A percentile compares a stretch with the other conserved stretches of the same genome.
phyloP scores from a whole-genome alignment of 768 basidiomycete species.

The Termitomyces titanicus region DNA sequence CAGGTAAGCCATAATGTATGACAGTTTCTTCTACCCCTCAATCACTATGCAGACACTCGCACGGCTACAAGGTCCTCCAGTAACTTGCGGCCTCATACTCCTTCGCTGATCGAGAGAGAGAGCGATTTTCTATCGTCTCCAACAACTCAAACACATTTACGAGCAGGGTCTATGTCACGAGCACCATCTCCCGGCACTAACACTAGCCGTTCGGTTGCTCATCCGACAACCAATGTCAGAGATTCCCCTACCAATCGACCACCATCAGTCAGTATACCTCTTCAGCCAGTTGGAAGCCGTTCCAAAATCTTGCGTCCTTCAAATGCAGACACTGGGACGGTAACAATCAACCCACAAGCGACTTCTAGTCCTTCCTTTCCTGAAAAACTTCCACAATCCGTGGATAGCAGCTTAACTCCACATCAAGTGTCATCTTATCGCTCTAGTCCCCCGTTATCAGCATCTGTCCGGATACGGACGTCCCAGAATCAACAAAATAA shows the following conservation, averaged over 20 bases:
- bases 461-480: conserved; percentile 26
- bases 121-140: conserved; percentile 18
- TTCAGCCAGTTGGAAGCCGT: conserved; percentile 24
- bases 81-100: conserved; percentile 19
- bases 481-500: not conserved
- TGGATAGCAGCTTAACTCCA: conserved; percentile 8
- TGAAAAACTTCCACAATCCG: not conserved
- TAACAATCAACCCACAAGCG: conserved; percentile 21
- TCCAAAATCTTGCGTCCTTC: conserved; percentile 39
- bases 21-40: not conserved
- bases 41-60: not conserved
- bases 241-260: conserved; percentile 20
- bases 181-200: conserved; percentile 38
- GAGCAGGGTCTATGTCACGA: conserved; percentile 27
- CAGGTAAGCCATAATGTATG: conserved; percentile 24
- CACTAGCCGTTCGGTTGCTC: conserved; percentile 19
- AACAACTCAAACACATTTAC: conserved; percentile 20
- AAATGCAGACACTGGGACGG: conserved; percentile 34
- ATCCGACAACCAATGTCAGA: conserved; percentile 11
- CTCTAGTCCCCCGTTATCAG: conserved; percentile 22
- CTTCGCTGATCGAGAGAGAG: conserved; percentile 23
- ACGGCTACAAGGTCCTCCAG: conserved; percentile 14
- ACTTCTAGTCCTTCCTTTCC: conserved; percentile 1
- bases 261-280: conserved; percentile 31
- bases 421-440: conserved; percentile 17